Evolutionary conservation across 108 stramenopile species (phyloP).

Genomic region (Fragilaria crotonensis): DNA sequence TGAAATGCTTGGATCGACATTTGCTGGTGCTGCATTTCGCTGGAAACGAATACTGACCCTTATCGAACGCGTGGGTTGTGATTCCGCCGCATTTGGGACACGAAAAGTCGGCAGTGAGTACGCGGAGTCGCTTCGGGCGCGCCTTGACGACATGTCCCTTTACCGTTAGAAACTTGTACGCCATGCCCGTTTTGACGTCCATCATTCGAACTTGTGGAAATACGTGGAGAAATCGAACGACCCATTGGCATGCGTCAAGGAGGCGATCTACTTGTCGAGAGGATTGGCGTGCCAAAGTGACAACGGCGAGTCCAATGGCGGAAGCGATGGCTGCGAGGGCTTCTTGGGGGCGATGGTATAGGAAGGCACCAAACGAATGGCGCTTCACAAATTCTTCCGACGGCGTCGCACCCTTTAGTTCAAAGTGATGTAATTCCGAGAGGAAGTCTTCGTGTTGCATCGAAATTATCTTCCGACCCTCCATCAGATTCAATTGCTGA

Average conservation of each 20-base stretch:
- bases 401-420: constrained; percentile 19
- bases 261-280: constrained; percentile 14
- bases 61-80: constrained; percentile 53
- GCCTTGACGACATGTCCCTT: constrained; percentile 91
- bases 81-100: constrained; percentile 83
- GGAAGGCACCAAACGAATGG: constrained; percentile 36
- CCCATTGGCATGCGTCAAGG: constrained; percentile 27
- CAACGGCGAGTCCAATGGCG: constrained; percentile 34
- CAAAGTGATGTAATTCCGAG: constrained; percentile 37
- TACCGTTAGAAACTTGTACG: constrained; percentile 70
- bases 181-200: constrained; percentile 47
- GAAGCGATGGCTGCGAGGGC: constrained; percentile 29
- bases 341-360: constrained; percentile 35
- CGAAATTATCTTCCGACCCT: constrained; percentile 27
- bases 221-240: constrained; percentile 34
- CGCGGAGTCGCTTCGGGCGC: constrained; percentile 79
- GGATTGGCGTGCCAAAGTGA: constrained; percentile 19
- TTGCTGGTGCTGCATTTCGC: constrained; percentile 55
- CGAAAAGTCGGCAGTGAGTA: constrained; percentile 74
- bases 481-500: constrained; percentile 6
- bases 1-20: constrained; percentile 56
- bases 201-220: constrained; percentile 35
- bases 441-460: constrained; percentile 31
- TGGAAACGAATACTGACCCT: constrained; percentile 65
- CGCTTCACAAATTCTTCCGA: constrained; percentile 12